A percentile compares a stretch with the other conserved stretches of the same genome.
phyloP scores from a whole-genome alignment of 1,284 basidiomycete species.

The Xerocomus nothofagi region DNA sequence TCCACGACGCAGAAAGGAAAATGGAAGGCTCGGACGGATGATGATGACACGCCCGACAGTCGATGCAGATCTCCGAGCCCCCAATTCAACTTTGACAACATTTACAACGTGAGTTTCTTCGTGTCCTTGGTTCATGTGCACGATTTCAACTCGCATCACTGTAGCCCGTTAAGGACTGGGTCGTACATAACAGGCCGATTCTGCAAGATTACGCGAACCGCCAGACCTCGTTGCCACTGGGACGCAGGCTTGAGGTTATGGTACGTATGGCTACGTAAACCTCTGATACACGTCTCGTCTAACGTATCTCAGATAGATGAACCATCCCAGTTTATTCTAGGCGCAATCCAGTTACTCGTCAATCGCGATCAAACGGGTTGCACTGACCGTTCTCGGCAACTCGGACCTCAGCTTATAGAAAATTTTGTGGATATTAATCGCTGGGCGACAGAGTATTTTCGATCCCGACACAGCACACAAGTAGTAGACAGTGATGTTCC shows the following conservation, averaged over 20 bases:
- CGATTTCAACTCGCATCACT: neutral
- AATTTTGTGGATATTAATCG: constrained; percentile 32
- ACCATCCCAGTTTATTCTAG: constrained; percentile 27
- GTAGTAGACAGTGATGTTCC: constrained; percentile 19
- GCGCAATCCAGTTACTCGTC: constrained; percentile 29
- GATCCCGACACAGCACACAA: constrained; percentile 18
- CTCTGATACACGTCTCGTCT: neutral
- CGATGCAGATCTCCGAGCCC: neutral
- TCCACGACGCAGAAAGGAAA: constrained; percentile 19
- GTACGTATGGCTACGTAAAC: constrained; percentile 11
- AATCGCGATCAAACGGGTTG: constrained; percentile 25
- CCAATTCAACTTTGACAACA: neutral
- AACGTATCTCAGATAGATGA: constrained; percentile 26
- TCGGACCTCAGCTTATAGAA: constrained; percentile 34
- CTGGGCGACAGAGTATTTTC: constrained; percentile 33
- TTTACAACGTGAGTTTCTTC: constrained; percentile 11
- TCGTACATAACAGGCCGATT: constrained; percentile 23
- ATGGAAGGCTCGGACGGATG: constrained; percentile 6
- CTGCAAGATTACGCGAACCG: constrained; percentile 33
- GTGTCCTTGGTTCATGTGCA: neutral
- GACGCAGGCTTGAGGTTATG: constrained; percentile 27
- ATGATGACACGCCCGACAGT: neutral
- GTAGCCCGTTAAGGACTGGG: constrained; percentile 25
- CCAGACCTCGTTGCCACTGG: constrained; percentile 27
- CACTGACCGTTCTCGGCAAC: constrained; percentile 19